Base-by-base conservation (phyloP, 2,329 filamentous ascomycete species). In the Sclerotinia minor region DNA sequence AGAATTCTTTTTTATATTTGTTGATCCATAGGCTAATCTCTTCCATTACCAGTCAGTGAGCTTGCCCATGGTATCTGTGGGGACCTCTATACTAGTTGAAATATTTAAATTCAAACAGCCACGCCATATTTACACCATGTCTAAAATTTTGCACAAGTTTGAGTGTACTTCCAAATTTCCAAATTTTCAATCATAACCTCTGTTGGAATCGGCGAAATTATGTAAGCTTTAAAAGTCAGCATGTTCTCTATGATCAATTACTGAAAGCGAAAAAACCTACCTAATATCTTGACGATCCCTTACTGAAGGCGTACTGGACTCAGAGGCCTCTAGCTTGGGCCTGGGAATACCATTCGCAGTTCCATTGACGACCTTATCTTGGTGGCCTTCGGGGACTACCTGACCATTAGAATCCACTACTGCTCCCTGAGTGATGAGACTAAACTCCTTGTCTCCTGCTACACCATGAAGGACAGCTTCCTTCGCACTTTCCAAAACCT, bases 401-500 rank as follows among this genome's bases (percentile, higher is more conserved):
- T 85, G 83, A 64, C 87, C 86, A 49, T 83, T 78, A 49, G 79
- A 78, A 70, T 85, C 83, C 24, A 89, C 83, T 45, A 83, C 80
- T 19, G 85, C 85, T 49, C 87, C 87, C 68, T 88, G 86, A 19
- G 84, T 82, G 24, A 88, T 86, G 71, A 91, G 85, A 69, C 84
- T 82, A 55, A 90, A 80, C 72, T 90, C 86, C 68, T 82, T 81
- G 65, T 85, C 81, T 68, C 83, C 85, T 53, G 88, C 88, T 45
- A 84, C 81, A 15, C 88, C 88, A 60, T 87, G 81, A n/a, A 86
- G 78, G 21, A 91, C 85, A 5, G 87, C 87, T 71, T 88, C 83
- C 72, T 87, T 83, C 5, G 88, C 89, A 57, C 82, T 84, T 73
- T 89, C 85, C 71, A 90, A 79, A 24, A 87, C 83, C 78, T 91